Evolutionary conservation across 257 asterid species (phyloP), one percentile per base, ranked within the genome.

Genomic region (Solanum tarijense): DNA sequence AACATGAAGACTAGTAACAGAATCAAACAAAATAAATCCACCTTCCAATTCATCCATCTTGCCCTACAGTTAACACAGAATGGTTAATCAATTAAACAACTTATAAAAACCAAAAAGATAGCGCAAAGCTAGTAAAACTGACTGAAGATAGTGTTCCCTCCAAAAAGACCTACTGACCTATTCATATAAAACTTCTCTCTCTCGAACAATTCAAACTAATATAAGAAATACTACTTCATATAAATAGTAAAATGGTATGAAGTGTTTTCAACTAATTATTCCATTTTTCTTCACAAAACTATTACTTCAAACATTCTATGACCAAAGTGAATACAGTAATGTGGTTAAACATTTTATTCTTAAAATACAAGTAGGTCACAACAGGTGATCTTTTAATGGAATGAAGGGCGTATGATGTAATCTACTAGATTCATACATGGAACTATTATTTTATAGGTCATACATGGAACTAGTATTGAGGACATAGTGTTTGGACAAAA

Each of bases 11-110:
- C 99, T 78, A 97, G 95, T 85, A 97, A 90, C 94, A 94, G 78
- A 87, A 97, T 97, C 90, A 97, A 91, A 91, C 98, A 96, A 92
- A 95, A 95, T 91, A 97, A 92, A 91, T 97, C 99, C 94, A 96
- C 93, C 98, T 96, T 97, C 99, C 99, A 97, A 88, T 96, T 97
- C 91, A 94, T 88, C 99, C 99, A 96, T 91, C 99, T 96, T 7
- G 99, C 98, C 98, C 99, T 96, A 89, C 93, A 92, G 48, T 31
- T 36, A 66, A 88, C 75, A 90, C 74, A 83, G 88, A 87, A 86
- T 58, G 3, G 18, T 43, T 79, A 27, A 79, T 43, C 25, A 39
- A 78, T 27, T 27, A 79, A 81, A 48, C 27, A 82, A 52, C 43
- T 31, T 20, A 52, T 48, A 52, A 82, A 18, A 11, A 48, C 21